These are phyloP conservation scores for Cylindrodendrum hubeiense DNA, from an alignment of 2,329 filamentous ascomycete genomes.

Conservation along the genomic window DNA sequence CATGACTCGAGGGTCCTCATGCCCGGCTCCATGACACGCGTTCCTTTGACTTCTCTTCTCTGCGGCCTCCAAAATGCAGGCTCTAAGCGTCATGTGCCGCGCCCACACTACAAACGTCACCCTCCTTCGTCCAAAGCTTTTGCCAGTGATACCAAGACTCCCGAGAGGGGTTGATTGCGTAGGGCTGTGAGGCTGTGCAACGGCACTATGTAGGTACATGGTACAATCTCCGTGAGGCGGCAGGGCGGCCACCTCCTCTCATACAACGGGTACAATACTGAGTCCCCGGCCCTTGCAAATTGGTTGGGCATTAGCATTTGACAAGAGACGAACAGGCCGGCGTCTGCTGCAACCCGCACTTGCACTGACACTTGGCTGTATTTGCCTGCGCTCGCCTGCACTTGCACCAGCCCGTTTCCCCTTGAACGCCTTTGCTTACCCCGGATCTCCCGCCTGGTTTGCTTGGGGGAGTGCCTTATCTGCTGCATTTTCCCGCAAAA, in stretches of 20 bases:
- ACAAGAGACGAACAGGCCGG: constrained; percentile 1
- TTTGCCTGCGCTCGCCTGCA: neutral
- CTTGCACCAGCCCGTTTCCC: constrained; percentile 4
- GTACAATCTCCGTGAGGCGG: neutral
- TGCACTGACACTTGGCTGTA: neutral
- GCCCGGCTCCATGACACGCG: constrained; percentile 16
- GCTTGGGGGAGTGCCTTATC: neutral
- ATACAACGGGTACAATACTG: constrained; percentile 3
- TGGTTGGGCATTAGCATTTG: neutral
- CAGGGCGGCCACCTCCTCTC: neutral
- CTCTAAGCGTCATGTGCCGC: constrained; percentile 8
- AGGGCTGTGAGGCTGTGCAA: constrained; percentile 46
- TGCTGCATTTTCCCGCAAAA: neutral
- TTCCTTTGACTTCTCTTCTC: neutral
- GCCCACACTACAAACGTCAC: constrained; percentile 7
- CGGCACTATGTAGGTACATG: constrained; percentile 5
- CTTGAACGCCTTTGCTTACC: constrained; percentile 10
- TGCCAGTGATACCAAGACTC: constrained; percentile 15
- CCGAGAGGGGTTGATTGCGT: constrained; percentile 44
- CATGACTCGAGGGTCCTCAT: constrained; percentile 10
- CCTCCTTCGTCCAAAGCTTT: neutral
- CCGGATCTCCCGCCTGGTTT: constrained; percentile 14
- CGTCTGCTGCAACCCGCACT: neutral
- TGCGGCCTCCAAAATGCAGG: neutral
- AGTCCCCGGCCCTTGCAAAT: neutral